phyloP scores from a whole-genome alignment of 768 basidiomycete genomes.

The Goffeauzyma gilvescens region DNA sequence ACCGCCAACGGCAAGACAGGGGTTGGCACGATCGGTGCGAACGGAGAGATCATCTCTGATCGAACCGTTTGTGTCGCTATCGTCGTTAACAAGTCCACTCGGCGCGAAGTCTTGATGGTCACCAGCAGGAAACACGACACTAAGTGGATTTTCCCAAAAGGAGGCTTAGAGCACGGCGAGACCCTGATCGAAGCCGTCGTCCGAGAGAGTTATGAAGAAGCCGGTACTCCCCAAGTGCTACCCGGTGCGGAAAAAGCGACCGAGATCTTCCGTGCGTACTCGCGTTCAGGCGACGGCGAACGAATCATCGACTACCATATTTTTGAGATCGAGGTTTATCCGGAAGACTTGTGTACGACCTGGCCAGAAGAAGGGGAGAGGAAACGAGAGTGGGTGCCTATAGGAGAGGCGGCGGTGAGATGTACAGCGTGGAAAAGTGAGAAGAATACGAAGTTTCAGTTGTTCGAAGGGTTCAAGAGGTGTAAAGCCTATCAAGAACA shows the following conservation, averaged over 20 bases:
- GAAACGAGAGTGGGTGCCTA: constrained; percentile 9
- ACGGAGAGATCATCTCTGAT: too few species aligned
- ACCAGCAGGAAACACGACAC: constrained; percentile 10
- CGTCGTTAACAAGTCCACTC: not conserved
- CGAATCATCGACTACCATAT: constrained; percentile 11
- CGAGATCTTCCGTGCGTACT: constrained; percentile 2
- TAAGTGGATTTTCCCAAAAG: constrained; percentile 14
- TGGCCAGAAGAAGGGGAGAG: constrained; percentile 9
- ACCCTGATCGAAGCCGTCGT: constrained; percentile 4
- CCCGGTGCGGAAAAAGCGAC: not conserved
- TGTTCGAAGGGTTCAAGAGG: constrained; percentile 6
- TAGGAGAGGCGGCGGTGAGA: constrained; percentile 7
- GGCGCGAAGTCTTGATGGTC: constrained; percentile 8
- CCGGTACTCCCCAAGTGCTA: constrained; percentile 5
- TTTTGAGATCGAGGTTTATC: constrained; percentile 9
- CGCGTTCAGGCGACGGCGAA: constrained; percentile 6
- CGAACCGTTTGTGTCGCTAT: constrained; percentile 12
- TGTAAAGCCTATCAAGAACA: constrained; percentile 1
- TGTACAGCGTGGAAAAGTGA: constrained; percentile 9
- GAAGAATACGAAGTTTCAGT: constrained; percentile 10
- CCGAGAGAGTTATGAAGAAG: constrained; percentile 1
- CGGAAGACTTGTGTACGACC: constrained; percentile 3
- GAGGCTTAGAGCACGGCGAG: constrained; percentile 11
- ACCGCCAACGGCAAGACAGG: too few species aligned
- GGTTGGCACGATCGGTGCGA: too few species aligned